Evolutionary conservation across 192 early-diverging fungal species (phyloP).

Genomic region (Coemansia sp.): DNA sequence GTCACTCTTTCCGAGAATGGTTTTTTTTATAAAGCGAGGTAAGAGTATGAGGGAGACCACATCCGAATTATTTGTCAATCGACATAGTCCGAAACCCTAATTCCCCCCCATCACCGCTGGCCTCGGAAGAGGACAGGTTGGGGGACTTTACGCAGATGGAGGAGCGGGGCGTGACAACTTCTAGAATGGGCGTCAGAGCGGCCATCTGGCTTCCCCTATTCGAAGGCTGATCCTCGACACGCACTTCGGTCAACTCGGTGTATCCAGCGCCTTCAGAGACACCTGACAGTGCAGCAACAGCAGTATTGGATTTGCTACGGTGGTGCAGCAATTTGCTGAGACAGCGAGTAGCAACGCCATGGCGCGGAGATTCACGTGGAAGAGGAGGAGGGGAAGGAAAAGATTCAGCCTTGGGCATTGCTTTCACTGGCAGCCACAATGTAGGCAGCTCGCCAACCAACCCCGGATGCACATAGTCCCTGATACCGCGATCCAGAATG

Average conservation of each 20-base stretch:
- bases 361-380: too few relatives aligned
- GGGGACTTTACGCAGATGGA: not conserved
- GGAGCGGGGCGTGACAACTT: constrained; percentile 9
- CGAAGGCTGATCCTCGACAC: not conserved
- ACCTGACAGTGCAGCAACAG: not conserved
- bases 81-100: too few relatives aligned
- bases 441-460: constrained; percentile 66
- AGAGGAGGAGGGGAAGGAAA: too few relatives aligned
- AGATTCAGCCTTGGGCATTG: too few relatives aligned
- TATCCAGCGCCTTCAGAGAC: not conserved
- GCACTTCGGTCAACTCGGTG: not conserved
- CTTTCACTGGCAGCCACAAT: constrained; percentile 65
- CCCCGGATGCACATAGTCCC: constrained; percentile 64
- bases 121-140: not conserved
- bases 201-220: not conserved
- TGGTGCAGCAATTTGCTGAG: not conserved
- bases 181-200: constrained; percentile 11
- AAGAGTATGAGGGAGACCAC: too few relatives aligned
- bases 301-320: not conserved
- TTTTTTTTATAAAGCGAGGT: too few relatives aligned
- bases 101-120: not conserved
- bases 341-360: too few relatives aligned
- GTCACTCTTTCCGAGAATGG: too few relatives aligned
- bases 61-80: too few relatives aligned
- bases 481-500: constrained; percentile 72